A percentile compares a stretch with the other conserved stretches of the same genome.
These are phyloP conservation scores for Cyathus pygmaeus DNA, from an alignment of 1,284 basidiomycete genomes.

Conservation along the genomic window DNA sequence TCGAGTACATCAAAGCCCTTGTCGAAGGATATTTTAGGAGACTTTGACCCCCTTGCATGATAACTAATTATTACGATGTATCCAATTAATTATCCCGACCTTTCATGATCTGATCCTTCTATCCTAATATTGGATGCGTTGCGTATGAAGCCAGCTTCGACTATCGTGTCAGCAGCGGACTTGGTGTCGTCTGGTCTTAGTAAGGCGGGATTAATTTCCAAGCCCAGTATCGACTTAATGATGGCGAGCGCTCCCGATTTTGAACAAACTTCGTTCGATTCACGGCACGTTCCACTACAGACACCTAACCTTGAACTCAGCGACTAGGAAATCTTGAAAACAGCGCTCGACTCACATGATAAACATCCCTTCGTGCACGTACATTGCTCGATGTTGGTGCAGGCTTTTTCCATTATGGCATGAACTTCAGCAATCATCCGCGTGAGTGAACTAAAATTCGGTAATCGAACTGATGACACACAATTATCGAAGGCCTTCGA, in stretches of 20 bases:
- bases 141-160: constrained; percentile 62
- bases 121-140: constrained; percentile 59
- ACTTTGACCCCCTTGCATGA: constrained; percentile 76
- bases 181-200: constrained; percentile 39
- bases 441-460: constrained; percentile 22
- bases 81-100: no score
- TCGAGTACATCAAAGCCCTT: constrained; percentile 58
- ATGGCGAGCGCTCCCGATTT: constrained; percentile 80
- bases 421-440: constrained; percentile 49
- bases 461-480: constrained; percentile 32
- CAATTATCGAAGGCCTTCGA: constrained; percentile 88
- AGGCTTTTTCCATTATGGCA: constrained; percentile 72
- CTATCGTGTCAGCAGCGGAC: constrained; percentile 59
- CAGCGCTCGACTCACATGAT: constrained; percentile 62
- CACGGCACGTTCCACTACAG: constrained; percentile 68
- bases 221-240: constrained; percentile 67
- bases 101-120: constrained; percentile 42
- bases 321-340: not conserved
- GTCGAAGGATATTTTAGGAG: constrained; percentile 77
- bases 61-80: constrained; percentile 1
- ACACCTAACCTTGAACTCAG: constrained; percentile 58
- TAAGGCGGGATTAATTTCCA: constrained; percentile 60
- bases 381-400: constrained; percentile 73
- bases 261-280: constrained; percentile 73
- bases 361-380: constrained; percentile 78